Percentiles rank a stretch among this genome's conserved stretches.
Evolutionary conservation across 106 monocot species (phyloP).

Genomic region (Iris macrosiphon): DNA sequence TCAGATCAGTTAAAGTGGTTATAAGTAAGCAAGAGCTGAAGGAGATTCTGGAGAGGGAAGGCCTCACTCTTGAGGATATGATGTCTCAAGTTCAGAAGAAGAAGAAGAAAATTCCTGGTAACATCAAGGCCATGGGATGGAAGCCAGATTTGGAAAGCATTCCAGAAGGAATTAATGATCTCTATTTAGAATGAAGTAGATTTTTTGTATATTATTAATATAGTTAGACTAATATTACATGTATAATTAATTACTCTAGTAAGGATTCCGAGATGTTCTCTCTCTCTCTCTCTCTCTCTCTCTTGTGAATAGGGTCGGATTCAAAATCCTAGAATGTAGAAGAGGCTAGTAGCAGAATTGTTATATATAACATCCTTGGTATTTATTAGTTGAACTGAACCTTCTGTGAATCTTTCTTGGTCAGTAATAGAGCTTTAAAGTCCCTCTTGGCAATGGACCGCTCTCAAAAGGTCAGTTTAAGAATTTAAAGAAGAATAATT

Average conservation of each 20-base stretch:
- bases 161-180: constrained; percentile 37
- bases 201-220: background rate
- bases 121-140: constrained; percentile 29
- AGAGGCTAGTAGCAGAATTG: no score
- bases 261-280: constrained; percentile 5
- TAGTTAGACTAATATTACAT: background rate
- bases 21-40: constrained; percentile 44
- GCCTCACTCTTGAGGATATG: constrained; percentile 21
- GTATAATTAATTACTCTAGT: background rate
- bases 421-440: no score
- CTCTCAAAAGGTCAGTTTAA: no score
- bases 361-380: no score
- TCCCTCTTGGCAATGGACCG: no score
- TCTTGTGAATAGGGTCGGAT: no score
- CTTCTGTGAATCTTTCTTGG: no score
- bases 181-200: background rate
- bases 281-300: constrained; percentile 12
- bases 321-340: no score
- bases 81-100: constrained; percentile 10
- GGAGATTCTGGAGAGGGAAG: constrained; percentile 27
- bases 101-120: no score
- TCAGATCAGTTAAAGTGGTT: constrained; percentile 39
- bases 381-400: no score
- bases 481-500: no score
- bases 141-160: constrained; percentile 55